Evolutionary conservation across 768 basidiomycete genomes (phyloP).

Genomic region (Pholiota conissans): DNA sequence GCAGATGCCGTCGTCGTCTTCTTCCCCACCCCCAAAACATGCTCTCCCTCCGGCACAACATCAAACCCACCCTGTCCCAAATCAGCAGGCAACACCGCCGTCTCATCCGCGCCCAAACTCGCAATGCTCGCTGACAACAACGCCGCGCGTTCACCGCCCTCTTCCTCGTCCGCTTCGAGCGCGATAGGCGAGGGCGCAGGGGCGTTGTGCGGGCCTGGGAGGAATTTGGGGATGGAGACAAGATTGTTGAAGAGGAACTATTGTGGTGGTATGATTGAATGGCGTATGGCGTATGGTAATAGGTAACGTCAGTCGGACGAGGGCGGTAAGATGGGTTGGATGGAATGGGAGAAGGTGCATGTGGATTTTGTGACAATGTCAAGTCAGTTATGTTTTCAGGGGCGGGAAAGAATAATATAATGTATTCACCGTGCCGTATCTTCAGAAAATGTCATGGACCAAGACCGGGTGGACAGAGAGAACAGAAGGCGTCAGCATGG

Average conservation of each 20-base stretch:
- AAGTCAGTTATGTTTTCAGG: conserved; percentile 9
- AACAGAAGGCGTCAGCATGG: not conserved
- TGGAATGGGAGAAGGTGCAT: conserved; percentile 5
- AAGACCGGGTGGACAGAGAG: conserved; percentile 1
- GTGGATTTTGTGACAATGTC: no score
- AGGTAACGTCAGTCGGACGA: conserved; percentile 8
- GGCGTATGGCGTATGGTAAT: conserved; percentile 2
- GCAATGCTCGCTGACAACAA: conserved; percentile 33
- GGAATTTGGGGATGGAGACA: conserved; percentile 59
- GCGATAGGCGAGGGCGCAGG: conserved; percentile 26
- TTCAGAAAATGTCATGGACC: conserved; percentile 27
- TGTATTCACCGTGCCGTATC: conserved; percentile 78
- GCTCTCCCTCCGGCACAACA: conserved; percentile 61
- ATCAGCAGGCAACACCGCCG: conserved; percentile 78
- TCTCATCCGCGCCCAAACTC: conserved; percentile 54
- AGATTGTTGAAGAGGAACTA: conserved; percentile 89
- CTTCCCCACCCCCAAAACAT: conserved; percentile 22
- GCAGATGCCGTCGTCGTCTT: not conserved
- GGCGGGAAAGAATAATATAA: conserved; percentile 2
- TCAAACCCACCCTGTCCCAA: conserved; percentile 85
- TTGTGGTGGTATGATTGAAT: conserved; percentile 21
- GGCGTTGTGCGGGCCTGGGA: conserved; percentile 45
- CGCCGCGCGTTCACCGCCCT: conserved; percentile 61
- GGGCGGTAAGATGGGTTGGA: not conserved
- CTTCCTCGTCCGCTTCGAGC: conserved; percentile 49